Evolutionary conservation across 2,329 filamentous ascomycete species (phyloP).

Genomic region (Phaeosphaeriaceae sp.): DNA sequence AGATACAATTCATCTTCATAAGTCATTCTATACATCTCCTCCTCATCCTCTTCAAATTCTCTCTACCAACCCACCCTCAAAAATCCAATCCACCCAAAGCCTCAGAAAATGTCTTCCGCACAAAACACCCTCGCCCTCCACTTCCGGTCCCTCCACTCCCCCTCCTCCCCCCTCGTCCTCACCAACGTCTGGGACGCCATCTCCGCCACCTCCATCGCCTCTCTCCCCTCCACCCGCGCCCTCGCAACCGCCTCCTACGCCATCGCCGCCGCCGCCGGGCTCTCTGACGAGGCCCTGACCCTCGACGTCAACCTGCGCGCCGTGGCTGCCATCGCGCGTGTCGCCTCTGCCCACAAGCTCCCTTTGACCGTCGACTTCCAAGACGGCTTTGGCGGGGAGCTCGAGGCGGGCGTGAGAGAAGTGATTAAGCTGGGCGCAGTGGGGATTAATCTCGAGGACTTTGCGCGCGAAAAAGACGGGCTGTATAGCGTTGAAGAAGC

Average conservation of each 20-base stretch:
- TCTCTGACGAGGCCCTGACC: conserved; percentile 52
- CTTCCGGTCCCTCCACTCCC: conserved; percentile 55
- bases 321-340: conserved; percentile 53
- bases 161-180: conserved; percentile 60
- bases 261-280: conserved; percentile 40
- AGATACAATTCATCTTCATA: too few species aligned
- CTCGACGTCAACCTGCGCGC: conserved; percentile 60
- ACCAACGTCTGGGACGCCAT: conserved; percentile 64
- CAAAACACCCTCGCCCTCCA: conserved; percentile 1
- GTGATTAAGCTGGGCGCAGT: conserved; percentile 61
- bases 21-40: too few species aligned
- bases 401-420: conserved; percentile 54
- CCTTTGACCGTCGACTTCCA: conserved; percentile 66
- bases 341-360: conserved; percentile 51
- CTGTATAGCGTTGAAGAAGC: conserved; percentile 56
- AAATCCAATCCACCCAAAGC: neutral
- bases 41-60: too few species aligned
- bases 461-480: conserved; percentile 38
- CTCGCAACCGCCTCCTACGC: conserved; percentile 48
- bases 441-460: conserved; percentile 68
- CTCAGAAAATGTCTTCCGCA: neutral
- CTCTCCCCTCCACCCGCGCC: conserved; percentile 54
- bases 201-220: conserved; percentile 56
- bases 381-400: conserved; percentile 63
- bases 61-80: neutral